phyloP scores from a whole-genome alignment of 2,329 filamentous ascomycete genomes.

The Teratosphaeriaceae sp. region DNA sequence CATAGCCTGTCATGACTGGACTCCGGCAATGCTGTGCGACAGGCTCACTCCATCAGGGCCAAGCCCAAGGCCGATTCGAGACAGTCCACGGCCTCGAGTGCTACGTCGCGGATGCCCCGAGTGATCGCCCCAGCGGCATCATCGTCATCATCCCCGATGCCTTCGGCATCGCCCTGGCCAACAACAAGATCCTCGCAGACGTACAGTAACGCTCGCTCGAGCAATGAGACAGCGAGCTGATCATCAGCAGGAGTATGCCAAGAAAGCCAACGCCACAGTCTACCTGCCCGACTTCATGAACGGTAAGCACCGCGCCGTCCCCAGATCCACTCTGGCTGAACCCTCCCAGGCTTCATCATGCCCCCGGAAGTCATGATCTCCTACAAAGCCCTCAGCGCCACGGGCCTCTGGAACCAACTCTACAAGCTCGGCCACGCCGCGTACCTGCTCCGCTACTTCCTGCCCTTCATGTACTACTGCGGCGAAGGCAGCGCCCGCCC shows the following conservation, averaged over 20 bases:
- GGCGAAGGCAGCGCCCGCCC: slow-evolving; percentile 21
- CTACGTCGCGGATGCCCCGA: slow-evolving; percentile 30
- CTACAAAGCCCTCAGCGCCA: slow-evolving; percentile 23
- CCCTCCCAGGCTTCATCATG: slow-evolving; percentile 18
- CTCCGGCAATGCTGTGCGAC: slow-evolving; percentile 31
- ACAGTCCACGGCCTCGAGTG: slow-evolving; percentile 32
- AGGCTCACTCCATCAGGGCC: slow-evolving; percentile 32
- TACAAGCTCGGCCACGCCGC: slow-evolving; percentile 25
- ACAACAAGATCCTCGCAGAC: slow-evolving; percentile 33
- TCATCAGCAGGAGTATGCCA: slow-evolving; percentile 8
- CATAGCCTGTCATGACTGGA: slow-evolving; percentile 11
- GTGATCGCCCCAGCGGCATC: slow-evolving; percentile 25
- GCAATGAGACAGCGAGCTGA: not conserved
- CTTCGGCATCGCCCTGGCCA: slow-evolving; percentile 31
- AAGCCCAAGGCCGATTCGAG: slow-evolving; percentile 26
- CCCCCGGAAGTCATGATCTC: slow-evolving; percentile 23
- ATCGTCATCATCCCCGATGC: slow-evolving; percentile 34
- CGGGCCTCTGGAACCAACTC: slow-evolving; percentile 26
- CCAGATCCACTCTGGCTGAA: not conserved
- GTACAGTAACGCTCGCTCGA: not conserved
- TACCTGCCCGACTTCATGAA: slow-evolving; percentile 34
- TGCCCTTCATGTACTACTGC: slow-evolving; percentile 22
- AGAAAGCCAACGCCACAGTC: slow-evolving; percentile 13
- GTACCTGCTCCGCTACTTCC: slow-evolving; percentile 15
- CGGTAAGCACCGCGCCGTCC: slow-evolving; percentile 15